Conservation (phyloP, 805 yeast genomes). For the Maudiozyma pseudohumilis region DNA sequence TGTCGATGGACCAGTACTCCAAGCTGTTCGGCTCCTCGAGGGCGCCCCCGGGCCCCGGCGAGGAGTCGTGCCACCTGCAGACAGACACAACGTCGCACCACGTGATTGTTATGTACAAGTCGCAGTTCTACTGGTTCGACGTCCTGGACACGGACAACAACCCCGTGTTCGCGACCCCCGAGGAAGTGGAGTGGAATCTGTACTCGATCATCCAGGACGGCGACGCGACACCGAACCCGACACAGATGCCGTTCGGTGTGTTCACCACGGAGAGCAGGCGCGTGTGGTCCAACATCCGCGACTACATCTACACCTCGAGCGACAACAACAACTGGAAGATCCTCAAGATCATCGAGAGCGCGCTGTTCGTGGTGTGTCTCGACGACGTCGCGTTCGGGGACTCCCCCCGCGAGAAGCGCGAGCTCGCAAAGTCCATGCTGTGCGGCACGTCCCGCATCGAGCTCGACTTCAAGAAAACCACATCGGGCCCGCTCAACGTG, state of each 20-base stretch:
- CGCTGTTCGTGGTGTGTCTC: constrained; percentile 72
- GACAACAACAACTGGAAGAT: constrained; percentile 57
- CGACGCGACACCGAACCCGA: constrained; percentile 5
- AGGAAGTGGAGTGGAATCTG: constrained; percentile 65
- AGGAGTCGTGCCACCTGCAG: constrained; percentile 60
- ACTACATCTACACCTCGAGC: constrained; percentile 34
- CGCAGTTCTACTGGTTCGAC: constrained; percentile 93
- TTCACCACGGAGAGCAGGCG: constrained; percentile 84
- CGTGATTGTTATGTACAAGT: constrained; percentile 69
- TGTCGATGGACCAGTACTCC: constrained; percentile 88
- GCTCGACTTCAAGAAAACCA: constrained; percentile 29
- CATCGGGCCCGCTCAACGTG: constrained; percentile 40
- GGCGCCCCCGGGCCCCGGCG: constrained; percentile 68
- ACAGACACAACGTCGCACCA: constrained; percentile 68
- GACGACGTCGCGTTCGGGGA: constrained; percentile 51
- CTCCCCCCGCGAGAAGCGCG: constrained; percentile 39
- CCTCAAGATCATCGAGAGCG: constrained; percentile 64
- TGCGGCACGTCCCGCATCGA: constrained; percentile 76
- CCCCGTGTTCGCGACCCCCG: constrained; percentile 55
- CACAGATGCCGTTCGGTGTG: constrained; percentile 61
- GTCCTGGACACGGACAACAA: constrained; percentile 68
- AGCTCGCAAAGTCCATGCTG: constrained; percentile 71
- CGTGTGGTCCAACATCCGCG: constrained; percentile 74
- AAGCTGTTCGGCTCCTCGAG: constrained; percentile 81
- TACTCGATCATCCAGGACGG: constrained; percentile 72